Conservation (phyloP, 306 rosid genomes). For the Arachis stenosperma region DNA sequence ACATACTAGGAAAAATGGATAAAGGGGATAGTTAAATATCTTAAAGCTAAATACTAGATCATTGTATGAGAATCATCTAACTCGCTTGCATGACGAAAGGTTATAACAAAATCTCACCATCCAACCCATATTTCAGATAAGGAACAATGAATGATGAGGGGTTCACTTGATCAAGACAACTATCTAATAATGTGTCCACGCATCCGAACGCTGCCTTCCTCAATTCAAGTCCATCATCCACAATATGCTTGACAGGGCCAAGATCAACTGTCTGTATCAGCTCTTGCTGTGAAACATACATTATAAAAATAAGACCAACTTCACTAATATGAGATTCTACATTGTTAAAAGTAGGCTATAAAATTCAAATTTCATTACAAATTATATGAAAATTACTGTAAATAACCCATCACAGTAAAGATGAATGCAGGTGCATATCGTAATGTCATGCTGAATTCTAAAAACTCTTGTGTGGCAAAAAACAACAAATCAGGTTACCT, state of each 20-base stretch:
- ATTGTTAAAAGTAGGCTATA: conserved; percentile 1
- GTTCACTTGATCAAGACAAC: conserved; percentile 99
- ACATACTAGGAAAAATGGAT: conserved; percentile 30
- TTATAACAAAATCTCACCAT: conserved; percentile 62
- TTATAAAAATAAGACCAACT: conserved; percentile 35
- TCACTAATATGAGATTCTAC: conserved; percentile 2
- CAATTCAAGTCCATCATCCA: conserved; percentile 99
- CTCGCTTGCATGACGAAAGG: conserved; percentile 2
- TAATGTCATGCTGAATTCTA: neutral
- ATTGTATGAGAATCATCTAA: conserved; percentile 26
- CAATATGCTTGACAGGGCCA: conserved; percentile 98
- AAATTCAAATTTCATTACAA: conserved; percentile 13
- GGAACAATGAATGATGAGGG: conserved; percentile 98
- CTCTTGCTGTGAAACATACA: conserved; percentile 77
- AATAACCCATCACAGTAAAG: neutral
- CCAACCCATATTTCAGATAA: conserved; percentile 92
- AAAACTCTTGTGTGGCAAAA: conserved; percentile 8
- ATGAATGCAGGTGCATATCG: neutral
- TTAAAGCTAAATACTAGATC: conserved; percentile 26
- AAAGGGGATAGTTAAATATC: conserved; percentile 16
- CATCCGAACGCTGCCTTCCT: conserved; percentile 99
- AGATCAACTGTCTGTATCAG: conserved; percentile 96
- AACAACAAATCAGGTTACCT: conserved; percentile 53
- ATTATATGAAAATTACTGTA: conserved; percentile 6
- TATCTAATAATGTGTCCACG: conserved; percentile 93